phyloP scores from a whole-genome alignment of 345 rosid genomes.

The Lumnitzera racemosa region DNA sequence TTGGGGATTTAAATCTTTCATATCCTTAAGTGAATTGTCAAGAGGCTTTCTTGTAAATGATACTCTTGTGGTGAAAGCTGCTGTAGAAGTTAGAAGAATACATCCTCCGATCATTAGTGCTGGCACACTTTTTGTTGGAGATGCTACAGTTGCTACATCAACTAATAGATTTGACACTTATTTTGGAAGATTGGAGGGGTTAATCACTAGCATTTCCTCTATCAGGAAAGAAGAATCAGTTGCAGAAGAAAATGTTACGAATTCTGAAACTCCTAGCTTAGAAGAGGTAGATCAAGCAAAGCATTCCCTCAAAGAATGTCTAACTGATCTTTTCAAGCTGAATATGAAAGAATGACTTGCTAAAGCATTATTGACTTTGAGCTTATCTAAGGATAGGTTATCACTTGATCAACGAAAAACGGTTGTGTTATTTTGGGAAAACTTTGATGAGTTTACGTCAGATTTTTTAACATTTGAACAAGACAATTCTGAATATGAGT shows the following conservation, averaged over 20 bases:
- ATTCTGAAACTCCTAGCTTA: conserved; percentile 3
- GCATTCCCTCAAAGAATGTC: conserved; percentile 6
- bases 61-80: conserved; percentile 6
- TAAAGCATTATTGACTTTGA: conserved; percentile 2
- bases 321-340: conserved; percentile 3
- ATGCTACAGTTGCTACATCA: not conserved
- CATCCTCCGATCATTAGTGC: not conserved
- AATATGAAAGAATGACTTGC: conserved; percentile 1
- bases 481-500: conserved; percentile 8
- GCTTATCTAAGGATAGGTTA: not conserved
- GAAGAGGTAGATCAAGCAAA: conserved; percentile 7
- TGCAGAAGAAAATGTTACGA: not conserved
- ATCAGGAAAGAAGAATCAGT: not conserved
- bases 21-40: not conserved
- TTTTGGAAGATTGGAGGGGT: not conserved
- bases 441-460: conserved; percentile 9
- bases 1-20: conserved; percentile 9
- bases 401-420: conserved; percentile 5
- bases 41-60: conserved; percentile 7
- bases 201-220: not conserved
- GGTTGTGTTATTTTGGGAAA: conserved; percentile 4
- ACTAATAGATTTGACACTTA: not conserved
- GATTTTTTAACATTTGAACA: conserved; percentile 7
- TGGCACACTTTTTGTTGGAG: not conserved
- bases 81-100: conserved; percentile 1